Evolutionary conservation across 306 rosid genomes (phyloP), one percentile per base, ranked within the genome.

Genomic region (Morella rubra): DNA sequence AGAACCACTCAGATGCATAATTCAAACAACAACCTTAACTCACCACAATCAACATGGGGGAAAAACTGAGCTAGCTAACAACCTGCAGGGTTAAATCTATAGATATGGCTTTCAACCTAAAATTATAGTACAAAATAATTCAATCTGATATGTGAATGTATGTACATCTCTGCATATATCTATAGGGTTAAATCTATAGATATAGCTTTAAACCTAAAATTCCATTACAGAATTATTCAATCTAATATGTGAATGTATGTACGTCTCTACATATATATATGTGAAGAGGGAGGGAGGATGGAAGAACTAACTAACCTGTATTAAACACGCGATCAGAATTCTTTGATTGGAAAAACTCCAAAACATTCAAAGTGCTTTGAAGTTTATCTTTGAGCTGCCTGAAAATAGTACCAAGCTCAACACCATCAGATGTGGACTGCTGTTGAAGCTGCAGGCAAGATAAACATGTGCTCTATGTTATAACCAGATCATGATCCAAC

Each of bases 251-350:
- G 51, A 8, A 7, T 56, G 3, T 49, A 49, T 49, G 14, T 5
- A 49, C 53, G 14, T 3, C 10, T 11, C 10, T 47, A 49, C 14
- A 49, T 49, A 49, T 11, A 49, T 49, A 65, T 56, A 44, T 27
- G 64, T 20, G 66, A 32, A 71, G 45, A 66, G 49, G 59, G 54
- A 74, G 72, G 51, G 10, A 37, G 59, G 45, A 13, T 32, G 3
- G 37, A 32, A 32, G 37, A 32, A 32, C 37, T 32, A 74, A 32
- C 67, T 65, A 74, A 94, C 98, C 98, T 78, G 97, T 90, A 85
- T 82, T 83, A 83, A 95, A 95, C 51, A 95, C 97, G 70, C 86
- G 95, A 49, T 92, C 97, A 15, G 98, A 84, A 85, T 95, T 95
- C 78, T 88, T 89, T 7, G 81, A 74, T 82, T 95, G 98, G 90